These are phyloP conservation scores for Phytophthora sp. DNA, from an alignment of 352 stramenopile species.

Conservation along the genomic window DNA sequence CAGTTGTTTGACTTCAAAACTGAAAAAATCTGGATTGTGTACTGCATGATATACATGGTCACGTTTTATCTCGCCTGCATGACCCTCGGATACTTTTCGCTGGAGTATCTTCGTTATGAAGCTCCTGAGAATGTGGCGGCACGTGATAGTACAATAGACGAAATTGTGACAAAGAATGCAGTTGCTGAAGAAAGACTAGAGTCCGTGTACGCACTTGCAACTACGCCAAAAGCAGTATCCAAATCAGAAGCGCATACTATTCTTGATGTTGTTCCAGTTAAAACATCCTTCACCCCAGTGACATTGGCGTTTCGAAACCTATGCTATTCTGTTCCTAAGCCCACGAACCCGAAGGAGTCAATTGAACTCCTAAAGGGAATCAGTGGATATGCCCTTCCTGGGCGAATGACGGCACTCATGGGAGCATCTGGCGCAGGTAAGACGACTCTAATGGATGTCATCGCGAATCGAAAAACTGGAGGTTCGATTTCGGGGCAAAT, in stretches of 20 bases:
- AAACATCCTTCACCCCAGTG: constrained; percentile 25
- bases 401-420: constrained; percentile 56
- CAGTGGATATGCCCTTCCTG: constrained; percentile 23
- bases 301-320: constrained; percentile 28
- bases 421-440: constrained; percentile 74
- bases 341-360: constrained; percentile 20
- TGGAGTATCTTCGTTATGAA: constrained; percentile 48
- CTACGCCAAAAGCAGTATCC: constrained; percentile 13
- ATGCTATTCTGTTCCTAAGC: constrained; percentile 26
- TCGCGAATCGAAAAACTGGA: constrained; percentile 87
- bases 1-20: constrained; percentile 45
- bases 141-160: background rate
- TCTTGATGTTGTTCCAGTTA: constrained; percentile 6
- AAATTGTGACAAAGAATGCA: background rate
- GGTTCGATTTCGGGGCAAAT: constrained; percentile 37
- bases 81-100: constrained; percentile 34
- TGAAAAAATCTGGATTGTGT: constrained; percentile 41
- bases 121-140: constrained; percentile 24
- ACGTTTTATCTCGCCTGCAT: constrained; percentile 38
- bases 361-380: constrained; percentile 20
- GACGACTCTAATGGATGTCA: constrained; percentile 90
- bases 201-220: constrained; percentile 14
- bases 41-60: constrained; percentile 42
- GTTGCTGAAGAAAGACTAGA: constrained; percentile 6
- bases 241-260: constrained; percentile 12